Evolutionary conservation across 2,329 filamentous ascomycete genomes (phyloP).

Genomic region (Chalara sp.): DNA sequence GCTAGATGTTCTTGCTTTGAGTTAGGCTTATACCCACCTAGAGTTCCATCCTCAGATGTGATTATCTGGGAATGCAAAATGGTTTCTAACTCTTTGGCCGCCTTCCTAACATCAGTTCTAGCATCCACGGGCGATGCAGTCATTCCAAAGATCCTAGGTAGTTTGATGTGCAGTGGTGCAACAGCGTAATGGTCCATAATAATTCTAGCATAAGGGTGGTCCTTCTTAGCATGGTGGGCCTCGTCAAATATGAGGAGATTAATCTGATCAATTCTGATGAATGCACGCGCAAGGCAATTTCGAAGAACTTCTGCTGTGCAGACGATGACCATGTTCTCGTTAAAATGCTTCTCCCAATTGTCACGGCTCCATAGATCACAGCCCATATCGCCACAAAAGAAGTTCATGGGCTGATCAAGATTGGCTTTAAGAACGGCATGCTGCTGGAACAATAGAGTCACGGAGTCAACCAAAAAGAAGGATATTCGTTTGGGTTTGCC

Average conservation of each 20-base stretch:
- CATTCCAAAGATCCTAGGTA: constrained; percentile 88
- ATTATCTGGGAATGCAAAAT: constrained; percentile 78
- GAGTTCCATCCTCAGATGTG: constrained; percentile 57
- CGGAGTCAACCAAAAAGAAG: constrained; percentile 88
- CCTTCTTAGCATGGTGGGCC: constrained; percentile 92
- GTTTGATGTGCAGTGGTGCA: constrained; percentile 34
- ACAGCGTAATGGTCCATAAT: constrained; percentile 75
- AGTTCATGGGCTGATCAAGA: constrained; percentile 66
- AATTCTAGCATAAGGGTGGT: constrained; percentile 83
- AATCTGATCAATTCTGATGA: constrained; percentile 73
- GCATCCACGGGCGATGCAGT: constrained; percentile 92
- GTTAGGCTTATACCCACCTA: constrained; percentile 52
- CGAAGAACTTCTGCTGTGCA: constrained; percentile 86
- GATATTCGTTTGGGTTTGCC: constrained; percentile 58
- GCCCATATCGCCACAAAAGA: constrained; percentile 66
- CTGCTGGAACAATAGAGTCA: constrained; percentile 87
- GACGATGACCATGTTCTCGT: constrained; percentile 74
- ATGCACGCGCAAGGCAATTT: constrained; percentile 70
- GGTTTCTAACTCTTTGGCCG: constrained; percentile 66
- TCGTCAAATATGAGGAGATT: constrained; percentile 94
- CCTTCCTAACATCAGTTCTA: constrained; percentile 63
- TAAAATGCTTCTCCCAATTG: constrained; percentile 51
- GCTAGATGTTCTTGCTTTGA: constrained; percentile 52
- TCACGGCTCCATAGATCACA: constrained; percentile 52
- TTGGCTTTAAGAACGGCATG: constrained; percentile 75